phyloP scores from a whole-genome alignment of 768 basidiomycete genomes.

The Coprinopsis marcescibilis region DNA sequence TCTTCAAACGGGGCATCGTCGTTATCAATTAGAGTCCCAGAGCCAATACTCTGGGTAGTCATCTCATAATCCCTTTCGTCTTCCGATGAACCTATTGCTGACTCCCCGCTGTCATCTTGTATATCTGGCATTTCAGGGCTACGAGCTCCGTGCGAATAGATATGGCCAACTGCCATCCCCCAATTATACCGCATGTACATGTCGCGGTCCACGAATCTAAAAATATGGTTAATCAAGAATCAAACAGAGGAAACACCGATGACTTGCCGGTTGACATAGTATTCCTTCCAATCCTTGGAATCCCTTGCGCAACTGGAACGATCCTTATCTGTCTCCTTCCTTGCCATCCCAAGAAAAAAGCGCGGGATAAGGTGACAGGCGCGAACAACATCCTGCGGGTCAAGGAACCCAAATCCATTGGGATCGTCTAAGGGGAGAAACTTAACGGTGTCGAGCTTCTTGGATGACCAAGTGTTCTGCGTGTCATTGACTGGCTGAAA shows the following conservation, averaged over 20 bases:
- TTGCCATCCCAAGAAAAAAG: background rate
- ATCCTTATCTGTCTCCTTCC: background rate
- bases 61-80: no score
- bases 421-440: background rate
- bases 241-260: background rate
- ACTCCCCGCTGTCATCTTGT: no score
- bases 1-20: no score
- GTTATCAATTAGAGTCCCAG: no score
- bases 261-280: background rate
- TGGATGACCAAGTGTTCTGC: background rate
- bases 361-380: background rate
- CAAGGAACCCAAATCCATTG: background rate
- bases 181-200: background rate
- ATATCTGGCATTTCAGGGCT: no score
- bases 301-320: background rate
- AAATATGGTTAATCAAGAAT: background rate
- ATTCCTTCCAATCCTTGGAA: background rate
- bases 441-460: background rate
- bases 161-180: background rate
- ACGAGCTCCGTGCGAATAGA: background rate
- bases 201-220: background rate
- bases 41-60: no score
- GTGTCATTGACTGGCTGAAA: background rate
- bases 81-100: no score
- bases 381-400: background rate